Conservation (phyloP, 1,284 basidiomycete genomes). For the Cystobasidium sp. region DNA sequence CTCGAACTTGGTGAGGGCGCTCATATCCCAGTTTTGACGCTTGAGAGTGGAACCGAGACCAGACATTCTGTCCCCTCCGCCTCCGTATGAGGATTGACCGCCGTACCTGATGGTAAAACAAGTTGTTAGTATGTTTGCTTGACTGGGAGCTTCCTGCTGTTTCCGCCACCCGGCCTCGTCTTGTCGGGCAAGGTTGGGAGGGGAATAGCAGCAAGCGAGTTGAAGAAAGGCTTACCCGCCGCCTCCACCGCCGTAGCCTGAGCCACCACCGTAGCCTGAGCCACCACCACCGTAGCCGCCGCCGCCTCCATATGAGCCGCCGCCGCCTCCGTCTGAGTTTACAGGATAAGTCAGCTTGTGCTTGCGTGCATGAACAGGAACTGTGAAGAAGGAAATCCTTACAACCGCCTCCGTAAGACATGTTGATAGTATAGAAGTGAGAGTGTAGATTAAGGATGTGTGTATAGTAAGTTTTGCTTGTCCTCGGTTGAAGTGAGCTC, state of each 20-base stretch:
- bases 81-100: constrained; percentile 43
- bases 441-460: not conserved
- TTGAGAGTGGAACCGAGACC: constrained; percentile 77
- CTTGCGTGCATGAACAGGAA: not conserved
- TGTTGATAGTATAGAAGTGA: constrained; percentile 6
- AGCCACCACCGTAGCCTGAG: constrained; percentile 40
- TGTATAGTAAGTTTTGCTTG: not conserved
- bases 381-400: constrained; percentile 5
- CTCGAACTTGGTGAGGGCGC: constrained; percentile 68
- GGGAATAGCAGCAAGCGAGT: not conserved
- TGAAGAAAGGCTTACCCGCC: constrained; percentile 8
- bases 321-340: constrained; percentile 5
- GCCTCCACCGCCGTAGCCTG: constrained; percentile 40
- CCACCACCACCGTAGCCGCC: constrained; percentile 46
- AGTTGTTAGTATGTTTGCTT: not conserved
- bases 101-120: constrained; percentile 39
- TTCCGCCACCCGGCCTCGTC: not conserved
- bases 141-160: not conserved
- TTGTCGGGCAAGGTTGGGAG: not conserved
- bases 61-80: constrained; percentile 64
- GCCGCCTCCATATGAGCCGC: constrained; percentile 1
- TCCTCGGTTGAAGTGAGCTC: not conserved
- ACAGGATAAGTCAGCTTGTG: not conserved
- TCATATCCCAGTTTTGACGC: constrained; percentile 78
- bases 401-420: constrained; percentile 45